A percentile compares a stretch with the other conserved stretches of the same genome.
phyloP scores from a whole-genome alignment of 164 flowering plant species.

The Cinnamomum micranthum region DNA sequence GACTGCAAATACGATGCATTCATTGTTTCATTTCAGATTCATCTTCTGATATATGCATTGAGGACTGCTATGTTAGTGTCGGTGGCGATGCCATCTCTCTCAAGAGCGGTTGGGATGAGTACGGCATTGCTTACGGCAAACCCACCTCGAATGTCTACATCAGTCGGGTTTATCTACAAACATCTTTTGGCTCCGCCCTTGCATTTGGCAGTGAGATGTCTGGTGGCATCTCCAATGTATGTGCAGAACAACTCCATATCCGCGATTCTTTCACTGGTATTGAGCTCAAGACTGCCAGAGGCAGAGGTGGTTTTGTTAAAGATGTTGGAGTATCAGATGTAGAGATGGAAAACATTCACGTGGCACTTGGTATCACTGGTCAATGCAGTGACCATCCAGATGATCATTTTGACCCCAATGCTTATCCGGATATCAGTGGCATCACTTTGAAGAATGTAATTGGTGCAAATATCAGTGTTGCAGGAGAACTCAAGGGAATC shows the following conservation, averaged over 20 bases:
- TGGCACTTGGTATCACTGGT: slow-evolving; percentile 45
- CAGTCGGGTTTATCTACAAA: slow-evolving; percentile 32
- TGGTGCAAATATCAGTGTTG: slow-evolving; percentile 43
- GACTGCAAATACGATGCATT: neutral
- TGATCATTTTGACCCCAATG: slow-evolving; percentile 48
- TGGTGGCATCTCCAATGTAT: slow-evolving; percentile 59
- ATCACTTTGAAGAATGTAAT: slow-evolving; percentile 45
- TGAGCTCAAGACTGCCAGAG: slow-evolving; percentile 41
- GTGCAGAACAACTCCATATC: slow-evolving; percentile 33
- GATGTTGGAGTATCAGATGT: slow-evolving; percentile 40
- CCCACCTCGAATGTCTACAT: slow-evolving; percentile 51
- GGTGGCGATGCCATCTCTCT: slow-evolving; percentile 62
- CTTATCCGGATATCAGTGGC: slow-evolving; percentile 39
- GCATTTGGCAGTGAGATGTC: slow-evolving; percentile 81
- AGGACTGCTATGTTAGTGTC: slow-evolving; percentile 53
- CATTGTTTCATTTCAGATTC: slow-evolving; percentile 48
- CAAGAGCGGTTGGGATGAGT: slow-evolving; percentile 84
- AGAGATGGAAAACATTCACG: slow-evolving; percentile 33
- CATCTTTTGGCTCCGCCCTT: slow-evolving; percentile 47
- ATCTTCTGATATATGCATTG: slow-evolving; percentile 51
- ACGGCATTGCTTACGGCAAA: slow-evolving; percentile 55
- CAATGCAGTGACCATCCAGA: slow-evolving; percentile 51
- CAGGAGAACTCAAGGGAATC: slow-evolving; percentile 59
- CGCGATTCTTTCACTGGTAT: slow-evolving; percentile 42
- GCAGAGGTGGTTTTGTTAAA: slow-evolving; percentile 60